Base-by-base conservation (phyloP, 2,329 filamentous ascomycete species). In the Fusarium musae region DNA sequence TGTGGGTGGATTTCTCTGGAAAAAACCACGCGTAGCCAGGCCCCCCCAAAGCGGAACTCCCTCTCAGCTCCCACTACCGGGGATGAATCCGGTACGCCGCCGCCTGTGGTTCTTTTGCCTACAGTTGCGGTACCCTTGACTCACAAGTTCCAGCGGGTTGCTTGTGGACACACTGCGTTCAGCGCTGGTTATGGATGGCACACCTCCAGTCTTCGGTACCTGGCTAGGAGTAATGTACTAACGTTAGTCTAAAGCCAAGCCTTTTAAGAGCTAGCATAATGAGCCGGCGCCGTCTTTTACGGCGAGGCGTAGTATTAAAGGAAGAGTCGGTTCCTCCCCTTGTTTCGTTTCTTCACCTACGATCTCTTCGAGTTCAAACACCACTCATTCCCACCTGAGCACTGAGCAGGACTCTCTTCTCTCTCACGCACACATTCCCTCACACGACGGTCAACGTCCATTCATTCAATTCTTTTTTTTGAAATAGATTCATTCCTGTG, bases 311-410 rank as follows among this genome's bases (percentile, higher is more conserved):
- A 70, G 63, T 68, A 73, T 69, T 69, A 69, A 69, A 69, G 74
- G 73, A 77, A 76, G 67, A 64, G 63, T 70, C 62, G 64, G 52
- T 70, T 77, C 76, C 76, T 73, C 73, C 73, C 71, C 68, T 73
- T 63, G 66, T 60, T 73, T 75, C 63, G 71, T 76, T 76, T 76
- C 69, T 17, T 70, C 67, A 73, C 71, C 62, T 52, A 70, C 67
- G 72, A 73, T 73, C 70, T 69, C 49, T 77, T 75, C 72, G 66
- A 75, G 73, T 77, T 78, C 72, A 76, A 70, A 76, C 72, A 74
- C 42, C 76, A 75, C 69, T 78, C 76, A 58, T 77, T 78, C 69
- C 69, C 63, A 72, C 73, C 72, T 77, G 75, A 79, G 77, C 77
- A 77, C 66, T 69, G 66, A 69, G 66, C 66, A 68, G 77, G 77